Base-by-base conservation (phyloP, 1,284 basidiomycete species). In the Sporisorium graminicola region DNA sequence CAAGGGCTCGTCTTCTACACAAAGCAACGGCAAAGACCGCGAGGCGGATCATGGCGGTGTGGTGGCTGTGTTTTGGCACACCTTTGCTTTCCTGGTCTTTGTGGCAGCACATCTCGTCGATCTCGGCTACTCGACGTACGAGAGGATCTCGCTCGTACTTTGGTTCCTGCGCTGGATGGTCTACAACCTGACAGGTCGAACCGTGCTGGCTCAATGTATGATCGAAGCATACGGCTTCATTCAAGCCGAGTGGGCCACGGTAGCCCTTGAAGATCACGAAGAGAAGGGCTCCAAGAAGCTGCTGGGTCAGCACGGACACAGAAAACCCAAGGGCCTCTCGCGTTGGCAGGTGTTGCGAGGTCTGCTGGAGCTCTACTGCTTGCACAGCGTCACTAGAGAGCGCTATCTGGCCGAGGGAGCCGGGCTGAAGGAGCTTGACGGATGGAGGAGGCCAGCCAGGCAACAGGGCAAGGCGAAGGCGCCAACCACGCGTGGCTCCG, bases 131-230 rank as follows among this genome's bases (percentile, higher is more conserved):
- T 65, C 74, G 35, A 50, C 59, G 14, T 75, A 67, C 35, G 81
- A 83, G 29, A 51, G 47, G 5, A 35, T 76, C 0, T 59, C 71
- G 5, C 51, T 82, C 20, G 18, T 71, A 5, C 42, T 80, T 1
- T 85, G 83, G 83, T 84, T 85, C 63, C 43, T 81, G 18, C 69
- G 77, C 14, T 85, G 83, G 83, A 63, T 78, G 26, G 51, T 78
- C 46, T 67, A 77, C 55, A 85, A 85, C 58, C 22, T 84, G 16
- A 79, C 78, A 1, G 82, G 82, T 0, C 72, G 68, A 40, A 85
- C 83, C 1, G 81, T 85, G 22, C 61, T 85, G 35, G 73, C 80
- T 2, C 78, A 79, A 33, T 82, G 80, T 42, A 50, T 65, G 3
- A 44, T 80, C 46, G 83, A 85, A 42, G 81, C 80, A 0, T 83